These are phyloP conservation scores for Raddia guianensis DNA, from an alignment of 176 grass and related monocot species.

Conservation along the genomic window DNA sequence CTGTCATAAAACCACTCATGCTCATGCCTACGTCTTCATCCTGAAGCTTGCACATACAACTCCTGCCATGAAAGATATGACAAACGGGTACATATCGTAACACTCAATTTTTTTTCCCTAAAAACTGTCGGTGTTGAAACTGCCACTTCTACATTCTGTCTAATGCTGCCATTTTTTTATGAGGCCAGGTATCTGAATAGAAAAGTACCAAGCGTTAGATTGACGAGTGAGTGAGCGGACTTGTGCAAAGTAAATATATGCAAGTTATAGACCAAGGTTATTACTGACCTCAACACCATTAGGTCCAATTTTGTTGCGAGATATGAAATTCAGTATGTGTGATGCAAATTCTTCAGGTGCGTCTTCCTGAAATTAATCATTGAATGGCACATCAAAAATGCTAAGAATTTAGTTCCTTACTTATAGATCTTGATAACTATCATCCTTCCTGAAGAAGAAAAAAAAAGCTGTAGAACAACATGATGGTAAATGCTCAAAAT, in stretches of 20 bases:
- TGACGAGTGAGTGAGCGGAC: not conserved
- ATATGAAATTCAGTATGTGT: conserved; percentile 85
- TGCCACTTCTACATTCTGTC: not conserved
- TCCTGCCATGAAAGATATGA: not conserved
- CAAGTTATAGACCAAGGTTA: not conserved
- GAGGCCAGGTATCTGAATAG: conserved; percentile 54
- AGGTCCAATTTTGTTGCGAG: conserved; percentile 85
- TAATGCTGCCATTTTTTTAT: conserved; percentile 45
- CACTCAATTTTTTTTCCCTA: conserved; percentile 13
- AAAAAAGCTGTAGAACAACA: conserved; percentile 1
- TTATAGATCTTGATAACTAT: conserved; percentile 5
- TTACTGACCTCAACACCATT: conserved; percentile 77
- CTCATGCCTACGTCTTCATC: not conserved
- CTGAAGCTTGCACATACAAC: not conserved
- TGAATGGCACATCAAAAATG: conserved; percentile 23
- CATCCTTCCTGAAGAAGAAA: conserved; percentile 11
- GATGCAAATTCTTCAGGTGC: conserved; percentile 92
- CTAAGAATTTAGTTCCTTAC: not conserved
- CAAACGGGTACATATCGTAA: not conserved
- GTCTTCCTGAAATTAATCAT: conserved; percentile 79
- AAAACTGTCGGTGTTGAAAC: not conserved
- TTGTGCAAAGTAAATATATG: not conserved
- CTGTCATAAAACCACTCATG: not conserved
- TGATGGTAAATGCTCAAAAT: not conserved
- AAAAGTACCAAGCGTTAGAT: not conserved